phyloP scores from a whole-genome alignment of 169 alveolate genomes.

The Perkinsus chesapeaki region DNA sequence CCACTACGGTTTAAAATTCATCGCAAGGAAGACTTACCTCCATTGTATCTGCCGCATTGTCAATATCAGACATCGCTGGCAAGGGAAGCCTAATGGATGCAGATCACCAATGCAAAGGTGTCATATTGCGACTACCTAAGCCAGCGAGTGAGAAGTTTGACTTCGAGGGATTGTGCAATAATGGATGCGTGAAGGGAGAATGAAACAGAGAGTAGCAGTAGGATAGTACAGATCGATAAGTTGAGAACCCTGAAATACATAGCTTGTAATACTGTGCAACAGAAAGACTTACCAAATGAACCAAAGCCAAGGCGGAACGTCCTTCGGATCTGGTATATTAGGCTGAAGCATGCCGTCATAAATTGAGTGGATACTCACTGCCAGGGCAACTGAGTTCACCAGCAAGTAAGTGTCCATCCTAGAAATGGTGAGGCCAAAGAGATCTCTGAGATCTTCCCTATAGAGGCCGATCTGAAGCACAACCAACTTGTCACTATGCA shows the following conservation, averaged over 20 bases:
- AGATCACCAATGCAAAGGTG: background rate
- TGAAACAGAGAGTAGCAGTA: background rate
- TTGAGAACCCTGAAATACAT: background rate
- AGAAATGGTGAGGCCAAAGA: background rate
- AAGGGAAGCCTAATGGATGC: background rate
- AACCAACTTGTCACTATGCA: no score
- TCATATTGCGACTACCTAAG: background rate
- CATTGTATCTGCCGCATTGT: background rate
- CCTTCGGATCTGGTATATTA: background rate
- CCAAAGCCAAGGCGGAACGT: background rate
- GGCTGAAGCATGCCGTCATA: background rate
- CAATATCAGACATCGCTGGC: background rate
- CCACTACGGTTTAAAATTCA: no score
- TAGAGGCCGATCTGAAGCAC: background rate
- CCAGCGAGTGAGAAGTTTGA: background rate
- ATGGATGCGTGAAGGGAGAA: constrained; percentile 8
- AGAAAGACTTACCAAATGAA: background rate
- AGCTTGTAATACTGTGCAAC: background rate
- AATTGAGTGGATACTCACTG: background rate
- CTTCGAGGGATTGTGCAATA: constrained; percentile 2
- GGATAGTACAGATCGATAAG: background rate
- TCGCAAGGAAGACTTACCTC: background rate
- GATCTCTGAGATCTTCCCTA: background rate
- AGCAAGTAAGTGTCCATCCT: background rate
- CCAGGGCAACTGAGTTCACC: background rate